A percentile compares a stretch with the other conserved stretches of the same genome.
phyloP scores from a whole-genome alignment of 495 filamentous ascomycete genomes.

The Amniculicola lignicola region DNA sequence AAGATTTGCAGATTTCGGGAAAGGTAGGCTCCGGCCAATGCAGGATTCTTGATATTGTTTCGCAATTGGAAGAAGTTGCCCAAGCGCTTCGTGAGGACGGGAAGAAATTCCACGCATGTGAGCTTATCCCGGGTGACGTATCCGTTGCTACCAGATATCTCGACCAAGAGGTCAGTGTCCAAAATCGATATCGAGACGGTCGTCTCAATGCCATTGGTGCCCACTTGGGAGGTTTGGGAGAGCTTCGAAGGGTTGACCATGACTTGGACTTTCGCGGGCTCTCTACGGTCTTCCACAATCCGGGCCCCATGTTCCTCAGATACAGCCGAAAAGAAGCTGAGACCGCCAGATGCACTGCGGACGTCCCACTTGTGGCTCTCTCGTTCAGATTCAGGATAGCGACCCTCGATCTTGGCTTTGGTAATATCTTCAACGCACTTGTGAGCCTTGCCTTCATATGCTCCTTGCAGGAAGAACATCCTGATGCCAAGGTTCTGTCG shows the following conservation, averaged over 20 bases:
- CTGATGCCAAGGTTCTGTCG: constrained; percentile 40
- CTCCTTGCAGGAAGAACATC: constrained; percentile 63
- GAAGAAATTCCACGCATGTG: constrained; percentile 62
- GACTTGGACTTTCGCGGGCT: constrained; percentile 58
- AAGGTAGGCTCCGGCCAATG: constrained; percentile 60
- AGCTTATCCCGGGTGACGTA: constrained; percentile 64
- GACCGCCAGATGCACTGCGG: constrained; percentile 58
- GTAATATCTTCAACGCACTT: constrained; percentile 81
- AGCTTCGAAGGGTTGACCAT: constrained; percentile 59
- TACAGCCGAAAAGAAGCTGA: constrained; percentile 70
- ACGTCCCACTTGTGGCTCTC: constrained; percentile 78
- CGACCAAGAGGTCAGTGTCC: constrained; percentile 51
- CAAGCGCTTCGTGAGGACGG: constrained; percentile 65
- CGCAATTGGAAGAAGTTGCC: constrained; percentile 65
- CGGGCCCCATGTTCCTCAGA: constrained; percentile 62
- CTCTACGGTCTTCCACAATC: constrained; percentile 53
- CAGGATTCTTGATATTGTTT: constrained; percentile 64
- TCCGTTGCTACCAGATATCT: constrained; percentile 60
- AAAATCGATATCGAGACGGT: constrained; percentile 51
- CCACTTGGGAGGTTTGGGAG: constrained; percentile 56
- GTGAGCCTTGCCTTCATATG: constrained; percentile 74
- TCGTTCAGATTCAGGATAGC: constrained; percentile 74
- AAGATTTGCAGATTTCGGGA: constrained; percentile 71
- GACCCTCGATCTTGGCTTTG: constrained; percentile 79
- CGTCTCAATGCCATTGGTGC: constrained; percentile 67